Evolutionary conservation across 192 early-diverging fungal species (phyloP).

Genomic region (Linnemannia hyalina): DNA sequence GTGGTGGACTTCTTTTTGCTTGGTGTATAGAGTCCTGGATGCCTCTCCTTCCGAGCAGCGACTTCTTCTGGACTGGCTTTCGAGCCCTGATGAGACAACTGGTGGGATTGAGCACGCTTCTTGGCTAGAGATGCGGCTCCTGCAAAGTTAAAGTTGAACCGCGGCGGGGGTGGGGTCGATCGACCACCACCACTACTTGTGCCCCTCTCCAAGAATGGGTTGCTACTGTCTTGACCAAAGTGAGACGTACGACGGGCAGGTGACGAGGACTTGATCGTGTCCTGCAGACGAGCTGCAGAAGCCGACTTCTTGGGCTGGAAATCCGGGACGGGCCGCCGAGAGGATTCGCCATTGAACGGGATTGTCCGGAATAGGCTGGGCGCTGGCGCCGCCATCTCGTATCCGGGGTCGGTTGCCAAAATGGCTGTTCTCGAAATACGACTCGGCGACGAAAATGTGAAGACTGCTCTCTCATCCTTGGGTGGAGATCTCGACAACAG

Average conservation of each 20-base stretch:
- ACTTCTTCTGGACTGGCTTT: not conserved
- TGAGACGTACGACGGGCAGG: not conserved
- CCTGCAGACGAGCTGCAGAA: not conserved
- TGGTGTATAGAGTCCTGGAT: constrained; percentile 46
- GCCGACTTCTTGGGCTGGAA: not conserved
- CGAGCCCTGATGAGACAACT: not conserved
- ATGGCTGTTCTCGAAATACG: not conserved
- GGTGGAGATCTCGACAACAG: not conserved
- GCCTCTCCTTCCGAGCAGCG: constrained; percentile 13
- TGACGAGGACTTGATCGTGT: not conserved
- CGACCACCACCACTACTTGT: not conserved
- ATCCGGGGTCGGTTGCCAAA: not conserved
- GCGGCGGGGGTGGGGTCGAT: not conserved
- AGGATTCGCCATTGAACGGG: constrained; percentile 32
- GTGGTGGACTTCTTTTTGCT: constrained; percentile 26
- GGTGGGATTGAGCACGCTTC: not conserved
- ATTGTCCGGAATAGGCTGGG: constrained; percentile 29
- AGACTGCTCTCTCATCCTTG: not conserved
- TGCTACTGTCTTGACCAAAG: not conserved
- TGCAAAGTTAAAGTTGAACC: not conserved
- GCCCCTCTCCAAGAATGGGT: not conserved
- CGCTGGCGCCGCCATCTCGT: not conserved
- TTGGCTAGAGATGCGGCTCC: not conserved
- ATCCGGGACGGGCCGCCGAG: constrained; percentile 29
- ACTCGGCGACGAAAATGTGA: constrained; percentile 8